Evolutionary conservation across 495 filamentous ascomycete species (phyloP).

Genomic region (Neurospora sp.): DNA sequence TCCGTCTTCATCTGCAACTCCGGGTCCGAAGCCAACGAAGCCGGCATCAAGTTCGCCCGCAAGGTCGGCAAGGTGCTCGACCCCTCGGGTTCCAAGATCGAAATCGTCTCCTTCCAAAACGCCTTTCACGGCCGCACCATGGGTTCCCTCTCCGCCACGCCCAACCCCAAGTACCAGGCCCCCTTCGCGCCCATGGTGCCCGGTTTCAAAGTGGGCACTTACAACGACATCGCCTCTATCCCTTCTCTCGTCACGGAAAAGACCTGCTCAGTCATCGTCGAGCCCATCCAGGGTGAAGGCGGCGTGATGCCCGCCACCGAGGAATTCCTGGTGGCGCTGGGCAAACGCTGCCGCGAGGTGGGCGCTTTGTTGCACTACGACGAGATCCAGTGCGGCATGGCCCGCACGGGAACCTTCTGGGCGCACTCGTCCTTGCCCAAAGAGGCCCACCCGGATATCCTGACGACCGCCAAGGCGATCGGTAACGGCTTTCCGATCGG

Average conservation of each 20-base stretch:
- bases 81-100: conserved; percentile 62
- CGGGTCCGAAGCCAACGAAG: conserved; percentile 92
- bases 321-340: conserved; percentile 70
- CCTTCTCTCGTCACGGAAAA: conserved; percentile 58
- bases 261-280: conserved; percentile 91
- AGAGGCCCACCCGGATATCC: conserved; percentile 83
- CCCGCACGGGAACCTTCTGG: conserved; percentile 81
- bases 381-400: conserved; percentile 91
- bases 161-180: conserved; percentile 96
- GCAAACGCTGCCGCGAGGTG: conserved; percentile 72
- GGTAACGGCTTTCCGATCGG: conserved; percentile 95
- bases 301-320: conserved; percentile 76
- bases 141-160: conserved; percentile 83
- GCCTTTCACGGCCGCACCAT: conserved; percentile 96
- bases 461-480: conserved; percentile 90
- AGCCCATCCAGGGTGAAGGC: conserved; percentile 96
- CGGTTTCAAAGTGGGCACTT: conserved; percentile 77
- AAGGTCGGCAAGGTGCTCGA: conserved; percentile 72
- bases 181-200: conserved; percentile 94
- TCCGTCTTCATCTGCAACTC: conserved; percentile 91
- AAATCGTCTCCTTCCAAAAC: conserved; percentile 79
- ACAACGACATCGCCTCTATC: conserved; percentile 68
- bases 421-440: conserved; percentile 64
- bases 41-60: conserved; percentile 90
- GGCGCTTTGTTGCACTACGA: conserved; percentile 87